Base-by-base conservation (phyloP, 2,329 filamentous ascomycete species). In the Alternaria sp. region DNA sequence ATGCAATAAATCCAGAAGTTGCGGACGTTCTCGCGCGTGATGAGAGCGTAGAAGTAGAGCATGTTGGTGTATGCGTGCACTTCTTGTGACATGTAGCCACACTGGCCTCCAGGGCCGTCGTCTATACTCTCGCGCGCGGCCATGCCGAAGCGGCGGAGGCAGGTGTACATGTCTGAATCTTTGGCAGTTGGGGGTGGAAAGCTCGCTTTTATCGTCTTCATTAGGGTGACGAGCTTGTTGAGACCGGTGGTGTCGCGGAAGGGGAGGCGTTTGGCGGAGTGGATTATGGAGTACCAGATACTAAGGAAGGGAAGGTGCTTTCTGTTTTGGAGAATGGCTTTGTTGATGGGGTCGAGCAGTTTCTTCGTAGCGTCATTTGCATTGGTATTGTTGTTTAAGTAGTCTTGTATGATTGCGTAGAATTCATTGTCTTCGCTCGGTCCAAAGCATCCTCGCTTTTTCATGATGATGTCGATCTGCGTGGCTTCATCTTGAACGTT, bases 11-110 rank as follows among this genome's bases (percentile, higher is more conserved):
- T 59, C 46, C 56, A 59, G 25, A 45, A 59, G 11, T 51, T 45
- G 2, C 18, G 11, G 1, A 53, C 7, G 6, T 53, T 9, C 3
- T 37, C 45, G 12, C 30, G 21, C 21, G 37, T 59, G 21, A 59
- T 25, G 8, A 59, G 56, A 6, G 56, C 56, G 47, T 53, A 59
- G 14, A 59, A 59, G 11, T 59, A 53, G 30, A 53, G 33, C 56
- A 59, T 59, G 14, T 53, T 59, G 37, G 56, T 25, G 12, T 59
- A 53, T 6, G 46, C 56, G 25, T 59, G 47, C 15, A 23, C 47
- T 53, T 59, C 56, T 30, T 25, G 56, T 6, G 12, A 11, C 12
- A 59, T 47, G 47, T 59, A 59, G 18, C 56, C 56, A 18, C 30
- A 28, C 18, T 26, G 25, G 25, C n/a, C 28, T 14, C 56, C 56